Percentiles rank a stretch among this genome's conserved stretches.
Evolutionary conservation across 768 basidiomycete genomes (phyloP).

Genomic region (Cystobasidium tubakii): DNA sequence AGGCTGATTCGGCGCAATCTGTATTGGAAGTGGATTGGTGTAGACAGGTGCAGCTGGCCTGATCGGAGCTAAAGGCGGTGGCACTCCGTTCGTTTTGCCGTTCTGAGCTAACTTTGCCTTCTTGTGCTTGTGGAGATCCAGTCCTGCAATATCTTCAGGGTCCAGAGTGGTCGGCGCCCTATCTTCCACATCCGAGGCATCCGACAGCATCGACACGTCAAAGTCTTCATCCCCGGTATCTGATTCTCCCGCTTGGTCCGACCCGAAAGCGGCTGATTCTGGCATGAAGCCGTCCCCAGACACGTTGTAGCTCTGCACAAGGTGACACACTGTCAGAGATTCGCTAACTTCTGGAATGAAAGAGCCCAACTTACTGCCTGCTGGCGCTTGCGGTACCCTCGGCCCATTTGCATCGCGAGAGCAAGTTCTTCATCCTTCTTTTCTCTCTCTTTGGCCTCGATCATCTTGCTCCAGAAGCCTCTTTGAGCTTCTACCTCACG

Average conservation of each 20-base stretch:
- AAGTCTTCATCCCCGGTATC: background rate
- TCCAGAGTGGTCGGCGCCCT: background rate
- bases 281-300: background rate
- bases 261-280: background rate
- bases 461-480: slow-evolving; percentile 36
- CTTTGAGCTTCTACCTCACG: slow-evolving; percentile 54
- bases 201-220: background rate
- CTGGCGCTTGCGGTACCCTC: slow-evolving; percentile 33
- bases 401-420: slow-evolving; percentile 3
- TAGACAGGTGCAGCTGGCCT: background rate
- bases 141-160: background rate
- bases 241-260: background rate
- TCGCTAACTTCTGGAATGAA: no score
- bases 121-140: background rate
- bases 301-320: slow-evolving; percentile 5
- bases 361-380: slow-evolving; percentile 21
- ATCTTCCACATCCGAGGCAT: background rate
- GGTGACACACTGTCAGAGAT: background rate
- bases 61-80: background rate
- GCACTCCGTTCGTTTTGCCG: background rate
- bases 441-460: slow-evolving; percentile 34
- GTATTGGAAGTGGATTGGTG: background rate
- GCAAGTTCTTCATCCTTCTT: slow-evolving; percentile 3
- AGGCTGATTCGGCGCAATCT: background rate
- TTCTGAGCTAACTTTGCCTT: background rate